Base-by-base conservation (phyloP, 495 filamentous ascomycete species). In the Parachaetomium inaequale region DNA sequence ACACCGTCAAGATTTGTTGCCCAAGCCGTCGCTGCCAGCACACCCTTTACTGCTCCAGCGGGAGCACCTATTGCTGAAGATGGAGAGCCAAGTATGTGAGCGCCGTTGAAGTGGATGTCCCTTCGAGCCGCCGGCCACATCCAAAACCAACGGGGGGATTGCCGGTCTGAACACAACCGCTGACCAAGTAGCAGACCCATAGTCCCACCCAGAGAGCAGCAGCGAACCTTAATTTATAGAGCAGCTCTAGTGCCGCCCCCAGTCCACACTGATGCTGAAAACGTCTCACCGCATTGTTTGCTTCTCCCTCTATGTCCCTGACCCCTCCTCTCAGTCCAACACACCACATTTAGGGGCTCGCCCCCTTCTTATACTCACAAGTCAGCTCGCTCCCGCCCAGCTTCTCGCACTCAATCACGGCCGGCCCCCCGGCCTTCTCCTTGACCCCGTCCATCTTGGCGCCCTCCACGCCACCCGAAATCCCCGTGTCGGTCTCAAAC, bases 1-100 rank as follows among this genome's bases (percentile, higher is more conserved):
- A 47, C 42, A 62, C 52, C 14, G 26, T 14, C 17, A 12, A 63
- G 62, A 52, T 66, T 59, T 25, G 59, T 66, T 29, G 59, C 60
- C 17, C 42, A 56, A 46, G 59, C 64, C 7, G 43, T 57, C 28
- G 42, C 40, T 4, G 49, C 49, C 29, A 38, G 29, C 17, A 32
- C 26, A 19, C 25, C 55, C 1, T 66, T 55, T 19, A 50, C 40
- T 5, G 47, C 59, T 2, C 63, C 63, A 0, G 59, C 59, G 7
- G 59, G 55, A n/a, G 50, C 60, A 26, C 32, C 21, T 32, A 60
- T 66, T 42, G 59, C 46, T 23, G 52, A 25, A 7, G 31, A 38
- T 5, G 32, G 19, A 7, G 49, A 52, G 7, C 17, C 14, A n/a
- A n/a, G n/a, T n/a, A n/a, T n/a, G 25, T 49, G 25, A 49, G 46